A percentile compares a stretch with the other conserved stretches of the same genome.
Evolutionary conservation across 176 grass and related monocot genomes (phyloP).

Genomic region (Triticum timopheevii): DNA sequence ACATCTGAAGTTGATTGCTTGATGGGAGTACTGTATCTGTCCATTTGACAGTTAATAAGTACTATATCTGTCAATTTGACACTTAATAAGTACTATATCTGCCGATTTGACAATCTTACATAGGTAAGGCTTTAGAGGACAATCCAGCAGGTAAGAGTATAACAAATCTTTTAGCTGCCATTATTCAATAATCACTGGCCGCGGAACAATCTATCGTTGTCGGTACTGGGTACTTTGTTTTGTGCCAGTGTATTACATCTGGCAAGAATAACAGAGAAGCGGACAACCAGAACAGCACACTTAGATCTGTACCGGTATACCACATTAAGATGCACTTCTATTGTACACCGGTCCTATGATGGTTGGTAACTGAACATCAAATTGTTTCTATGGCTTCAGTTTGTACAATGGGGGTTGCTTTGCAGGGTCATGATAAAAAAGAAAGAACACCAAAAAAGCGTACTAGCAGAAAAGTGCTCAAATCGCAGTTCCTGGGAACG

Average conservation of each 20-base stretch:
- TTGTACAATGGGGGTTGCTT: neutral
- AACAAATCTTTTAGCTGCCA: constrained; percentile 6
- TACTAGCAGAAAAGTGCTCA: neutral
- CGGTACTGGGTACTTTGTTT: neutral
- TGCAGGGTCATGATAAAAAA: neutral
- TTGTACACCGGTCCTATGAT: neutral
- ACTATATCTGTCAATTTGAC: neutral
- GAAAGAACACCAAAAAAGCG: neutral
- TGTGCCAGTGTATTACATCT: constrained; percentile 10
- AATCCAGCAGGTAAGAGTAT: neutral
- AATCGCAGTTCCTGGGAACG: neutral
- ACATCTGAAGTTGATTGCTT: constrained; percentile 4
- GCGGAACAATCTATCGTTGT: neutral
- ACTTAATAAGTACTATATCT: neutral
- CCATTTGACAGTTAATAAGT: neutral
- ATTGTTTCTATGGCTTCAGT: neutral
- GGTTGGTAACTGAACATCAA: neutral
- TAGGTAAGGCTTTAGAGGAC: neutral
- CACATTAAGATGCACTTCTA: neutral
- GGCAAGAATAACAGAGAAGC: constrained; percentile 16
- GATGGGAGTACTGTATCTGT: constrained; percentile 6
- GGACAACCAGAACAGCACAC: neutral
- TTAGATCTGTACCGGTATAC: neutral
- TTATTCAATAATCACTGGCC: neutral
- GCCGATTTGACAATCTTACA: constrained; percentile 6